Base-by-base conservation (phyloP, 2,329 filamentous ascomycete genomes). In the Alternaria tenuissima region DNA sequence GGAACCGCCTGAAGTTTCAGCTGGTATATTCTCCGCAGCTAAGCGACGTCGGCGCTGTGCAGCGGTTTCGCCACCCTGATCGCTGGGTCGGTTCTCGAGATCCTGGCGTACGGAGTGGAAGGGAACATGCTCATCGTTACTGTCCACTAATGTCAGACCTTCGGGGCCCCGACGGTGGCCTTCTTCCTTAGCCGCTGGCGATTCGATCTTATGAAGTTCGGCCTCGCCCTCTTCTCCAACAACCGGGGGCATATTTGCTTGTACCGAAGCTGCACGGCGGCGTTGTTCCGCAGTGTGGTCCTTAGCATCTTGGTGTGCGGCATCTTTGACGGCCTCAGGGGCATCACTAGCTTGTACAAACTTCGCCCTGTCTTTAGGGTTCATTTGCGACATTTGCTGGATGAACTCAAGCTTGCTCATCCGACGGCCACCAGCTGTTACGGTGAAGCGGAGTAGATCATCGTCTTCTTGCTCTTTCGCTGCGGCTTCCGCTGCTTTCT, bases 321-420 rank as follows among this genome's bases (percentile, higher is more conserved):
- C 81, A 7, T 74, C 75, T 70, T 85, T 85, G 49, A 84, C 79
- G 3, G 67, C 67, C 30, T 84, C 81, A 0, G 83, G 82, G 3
- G 78, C 81, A 60, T 84, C 76, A 66, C 78, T 82, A 55, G 81
- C 73, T 59, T 85, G 81, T 7, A 85, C 78, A 28, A 81, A 77
- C 48, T 80, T 82, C 14, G 82, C 83, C 38, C 86, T 84, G 14
- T 88, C 87, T 70, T 87, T 87, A 24, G 87, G 86, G 73, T 94
- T 91, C 61, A 94, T 83, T 64, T 88, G 86, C 65, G 88, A 87
- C 72, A 95, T 89, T 73, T 92, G 88, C 47, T 85, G 82, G 62
- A 95, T 88, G 73, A 95, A 94, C 71, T 93, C 91, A 5, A 89
- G 87, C 79, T 94, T 94, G 63, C 86, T 93, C 87, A 95, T 90